These are phyloP conservation scores for Luvunga scandens DNA, from an alignment of 345 rosid species.

Conservation along the genomic window DNA sequence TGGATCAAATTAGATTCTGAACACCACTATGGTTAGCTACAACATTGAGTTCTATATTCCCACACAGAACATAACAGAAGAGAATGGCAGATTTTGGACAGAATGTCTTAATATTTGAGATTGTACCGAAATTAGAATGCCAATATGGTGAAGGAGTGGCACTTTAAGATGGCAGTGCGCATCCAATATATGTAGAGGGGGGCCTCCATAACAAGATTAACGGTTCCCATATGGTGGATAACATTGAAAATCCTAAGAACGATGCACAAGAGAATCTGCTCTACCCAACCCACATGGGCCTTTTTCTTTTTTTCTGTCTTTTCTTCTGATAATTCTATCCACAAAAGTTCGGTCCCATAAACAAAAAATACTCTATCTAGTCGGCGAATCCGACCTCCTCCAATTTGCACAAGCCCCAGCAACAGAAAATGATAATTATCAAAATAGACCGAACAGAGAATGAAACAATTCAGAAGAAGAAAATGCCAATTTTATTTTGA, in stretches of 20 bases:
- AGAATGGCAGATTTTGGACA: neutral
- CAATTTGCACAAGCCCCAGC: neutral
- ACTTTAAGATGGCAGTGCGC: slow-evolving; percentile 8
- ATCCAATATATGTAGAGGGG: neutral
- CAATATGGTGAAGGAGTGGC: neutral
- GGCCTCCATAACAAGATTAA: neutral
- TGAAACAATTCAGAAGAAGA: slow-evolving; percentile 13
- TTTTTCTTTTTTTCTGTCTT: neutral
- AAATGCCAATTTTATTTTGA: slow-evolving; percentile 35
- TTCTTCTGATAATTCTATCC: slow-evolving; percentile 20
- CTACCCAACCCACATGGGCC: slow-evolving; percentile 20
- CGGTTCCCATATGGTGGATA: neutral
- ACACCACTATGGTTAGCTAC: too few species aligned
- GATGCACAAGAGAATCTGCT: slow-evolving; percentile 21
- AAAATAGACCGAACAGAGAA: slow-evolving; percentile 19
- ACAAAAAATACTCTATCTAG: neutral
- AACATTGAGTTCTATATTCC: neutral
- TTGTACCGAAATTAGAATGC: neutral
- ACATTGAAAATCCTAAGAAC: slow-evolving; percentile 21
- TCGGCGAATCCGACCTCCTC: neutral
- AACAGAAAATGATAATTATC: neutral
- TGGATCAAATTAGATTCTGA: too few species aligned
- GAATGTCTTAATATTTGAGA: neutral
- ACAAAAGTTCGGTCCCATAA: slow-evolving; percentile 8
- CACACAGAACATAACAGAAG: neutral